These are phyloP conservation scores for Amylocystis lapponica DNA, from an alignment of 768 basidiomycete genomes.

Conservation along the genomic window DNA sequence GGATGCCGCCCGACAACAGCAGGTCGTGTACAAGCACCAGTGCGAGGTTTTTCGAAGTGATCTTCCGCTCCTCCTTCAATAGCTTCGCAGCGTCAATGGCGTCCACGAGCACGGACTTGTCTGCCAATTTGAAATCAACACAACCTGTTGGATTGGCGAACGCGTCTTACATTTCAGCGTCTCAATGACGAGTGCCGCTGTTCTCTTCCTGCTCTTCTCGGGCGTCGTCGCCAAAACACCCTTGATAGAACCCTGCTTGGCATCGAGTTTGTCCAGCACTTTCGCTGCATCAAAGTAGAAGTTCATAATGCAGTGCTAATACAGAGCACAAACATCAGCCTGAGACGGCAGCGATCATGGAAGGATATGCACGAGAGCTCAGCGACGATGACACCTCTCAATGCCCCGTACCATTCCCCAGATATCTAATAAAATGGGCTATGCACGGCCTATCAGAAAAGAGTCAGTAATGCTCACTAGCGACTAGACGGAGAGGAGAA, in stretches of 20 bases:
- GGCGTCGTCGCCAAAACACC: slow-evolving; percentile 69
- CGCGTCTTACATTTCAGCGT: slow-evolving; percentile 84
- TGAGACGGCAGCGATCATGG: not conserved
- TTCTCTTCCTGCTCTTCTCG: slow-evolving; percentile 69
- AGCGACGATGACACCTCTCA: not conserved
- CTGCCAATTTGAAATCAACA: slow-evolving; percentile 32
- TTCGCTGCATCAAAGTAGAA: slow-evolving; percentile 91
- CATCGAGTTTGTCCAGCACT: slow-evolving; percentile 78
- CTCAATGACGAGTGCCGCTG: slow-evolving; percentile 86
- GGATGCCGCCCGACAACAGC: slow-evolving; percentile 77
- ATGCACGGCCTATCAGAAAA: not conserved
- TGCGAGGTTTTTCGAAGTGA: slow-evolving; percentile 71
- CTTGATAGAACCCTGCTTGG: slow-evolving; percentile 90
- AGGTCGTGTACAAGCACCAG: slow-evolving; percentile 90
- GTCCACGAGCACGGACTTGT: slow-evolving; percentile 68
- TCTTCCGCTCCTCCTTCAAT: slow-evolving; percentile 69
- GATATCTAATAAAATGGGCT: not conserved
- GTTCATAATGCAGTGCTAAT: slow-evolving; percentile 57
- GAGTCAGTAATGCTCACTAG: not conserved
- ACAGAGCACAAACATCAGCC: slow-evolving; percentile 22
- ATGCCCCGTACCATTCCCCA: slow-evolving; percentile 16
- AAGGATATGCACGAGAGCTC: slow-evolving; percentile 5
- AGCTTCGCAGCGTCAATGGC: slow-evolving; percentile 66
- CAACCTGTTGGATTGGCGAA: too few relatives aligned
- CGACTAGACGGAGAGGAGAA: not conserved